Evolutionary conservation across 768 basidiomycete species (phyloP).

Genomic region (Collybia sp.): DNA sequence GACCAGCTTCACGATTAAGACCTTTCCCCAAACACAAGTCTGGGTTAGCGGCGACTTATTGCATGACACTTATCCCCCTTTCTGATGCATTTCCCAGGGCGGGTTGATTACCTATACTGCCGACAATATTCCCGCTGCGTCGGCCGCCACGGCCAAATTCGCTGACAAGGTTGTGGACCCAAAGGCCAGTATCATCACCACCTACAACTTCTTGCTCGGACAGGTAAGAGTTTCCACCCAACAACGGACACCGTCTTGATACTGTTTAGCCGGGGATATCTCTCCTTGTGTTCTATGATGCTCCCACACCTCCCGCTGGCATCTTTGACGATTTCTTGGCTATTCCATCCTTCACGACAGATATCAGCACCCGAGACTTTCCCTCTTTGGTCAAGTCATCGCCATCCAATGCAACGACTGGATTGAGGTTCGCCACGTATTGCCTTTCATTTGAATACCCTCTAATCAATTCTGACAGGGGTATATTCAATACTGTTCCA

Average conservation of each 20-base stretch:
- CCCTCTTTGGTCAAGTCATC: slow-evolving; percentile 31
- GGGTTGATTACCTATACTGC: not conserved
- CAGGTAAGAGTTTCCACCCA: not conserved
- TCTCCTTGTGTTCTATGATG: slow-evolving; percentile 54
- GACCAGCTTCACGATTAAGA: slow-evolving; percentile 39
- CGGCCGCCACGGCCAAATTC: not conserved
- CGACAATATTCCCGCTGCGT: not conserved
- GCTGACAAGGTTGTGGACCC: not conserved
- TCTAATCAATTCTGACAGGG: slow-evolving; percentile 11
- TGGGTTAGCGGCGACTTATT: not conserved
- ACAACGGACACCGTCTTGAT: too few species aligned
- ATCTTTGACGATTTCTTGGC: slow-evolving; percentile 49
- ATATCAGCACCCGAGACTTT: slow-evolving; percentile 37
- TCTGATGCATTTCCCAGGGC: not conserved
- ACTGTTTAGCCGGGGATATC: too few species aligned
- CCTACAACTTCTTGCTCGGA: not conserved
- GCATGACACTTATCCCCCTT: too few species aligned
- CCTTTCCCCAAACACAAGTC: slow-evolving; percentile 30
- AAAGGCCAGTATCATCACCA: not conserved
- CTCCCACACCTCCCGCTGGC: slow-evolving; percentile 39
- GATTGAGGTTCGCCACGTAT: slow-evolving; percentile 13
- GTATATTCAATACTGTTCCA: slow-evolving; percentile 24
- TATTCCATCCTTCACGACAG: slow-evolving; percentile 32
- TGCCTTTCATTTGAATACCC: slow-evolving; percentile 6
- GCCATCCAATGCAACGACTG: slow-evolving; percentile 28